Evolutionary conservation across 2,329 filamentous ascomycete genomes (phyloP), one percentile per base, ranked within the genome.

Genomic region (Septoria petroselini): DNA sequence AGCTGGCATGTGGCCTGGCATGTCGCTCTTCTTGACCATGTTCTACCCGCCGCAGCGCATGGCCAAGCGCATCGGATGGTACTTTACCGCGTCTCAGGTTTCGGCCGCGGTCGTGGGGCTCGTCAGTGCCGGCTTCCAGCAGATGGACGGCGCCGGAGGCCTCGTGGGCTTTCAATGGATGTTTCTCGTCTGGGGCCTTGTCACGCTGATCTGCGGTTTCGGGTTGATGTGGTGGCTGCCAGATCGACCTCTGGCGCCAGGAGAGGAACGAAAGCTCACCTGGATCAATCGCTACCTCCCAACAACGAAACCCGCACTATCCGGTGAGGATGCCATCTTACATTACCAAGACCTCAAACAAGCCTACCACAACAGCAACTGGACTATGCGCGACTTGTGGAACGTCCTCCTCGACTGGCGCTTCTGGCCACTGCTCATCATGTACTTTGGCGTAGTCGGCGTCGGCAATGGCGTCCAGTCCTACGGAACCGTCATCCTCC

Each of bases 371-470:
- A 74, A 81, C 11, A 77, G 82, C 1, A 76, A 81, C 3, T 95
- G 90, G 90, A 83, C 75, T 1, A 58, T 87, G 54, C 80, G 73
- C 46, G 88, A 95, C 58, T 74, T 95, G 1, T 73, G 74, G 18
- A 72, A 74, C 18, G 86, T 94, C 1, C 71, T 95, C 23, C 75
- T 86, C 29, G 90, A 95, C 69, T 95, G 89, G 90, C 81, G 89
- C 2, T 76, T 95, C 14, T 95, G 88, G 86, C 90, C 90, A 1
- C 70, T 95, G 58, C 78, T 85, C 1, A 65, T 95, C 45, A 95
- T 95, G 90, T 95, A 95, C 71, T 95, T 95, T 71, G 90, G 90
- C 15, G 90, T 95, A 2, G 90, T 95, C 1, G 90, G 90, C 17
- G 90, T 95, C 2, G 90, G 90, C 17, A 95, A 95, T 55, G 90